phyloP scores from a whole-genome alignment of 1,284 basidiomycete species.

The Sporisorium reilianum region DNA sequence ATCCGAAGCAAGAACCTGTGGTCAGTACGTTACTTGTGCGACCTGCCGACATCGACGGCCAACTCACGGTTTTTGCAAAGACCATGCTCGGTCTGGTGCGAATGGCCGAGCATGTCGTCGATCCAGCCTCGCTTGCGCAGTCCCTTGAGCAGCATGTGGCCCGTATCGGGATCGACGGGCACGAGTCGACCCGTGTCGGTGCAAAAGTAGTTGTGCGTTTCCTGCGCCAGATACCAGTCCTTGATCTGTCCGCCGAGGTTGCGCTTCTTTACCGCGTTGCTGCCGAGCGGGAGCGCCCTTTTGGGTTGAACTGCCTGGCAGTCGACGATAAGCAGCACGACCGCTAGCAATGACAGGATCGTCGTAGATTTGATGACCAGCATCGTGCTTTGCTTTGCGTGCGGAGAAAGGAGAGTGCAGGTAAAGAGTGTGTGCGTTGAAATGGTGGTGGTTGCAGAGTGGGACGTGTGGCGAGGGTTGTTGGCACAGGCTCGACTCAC shows the following conservation, averaged over 20 bases:
- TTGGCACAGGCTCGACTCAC: neutral
- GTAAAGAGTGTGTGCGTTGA: neutral
- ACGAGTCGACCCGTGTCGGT: constrained; percentile 29
- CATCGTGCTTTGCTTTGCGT: neutral
- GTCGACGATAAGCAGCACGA: neutral
- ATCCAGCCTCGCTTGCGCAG: constrained; percentile 25
- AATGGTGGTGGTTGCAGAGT: neutral
- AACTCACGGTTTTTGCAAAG: constrained; percentile 28
- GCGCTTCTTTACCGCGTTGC: constrained; percentile 16
- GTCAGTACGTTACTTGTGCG: too few relatives aligned
- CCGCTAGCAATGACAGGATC: neutral
- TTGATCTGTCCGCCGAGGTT: constrained; percentile 39
- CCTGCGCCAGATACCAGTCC: constrained; percentile 32
- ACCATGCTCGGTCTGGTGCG: constrained; percentile 27
- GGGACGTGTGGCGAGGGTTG: neutral
- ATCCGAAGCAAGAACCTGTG: neutral
- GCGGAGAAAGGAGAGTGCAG: neutral
- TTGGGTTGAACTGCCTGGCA: constrained; percentile 7
- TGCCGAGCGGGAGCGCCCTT: constrained; percentile 8
- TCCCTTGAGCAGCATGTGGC: constrained; percentile 35
- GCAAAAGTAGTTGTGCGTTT: constrained; percentile 45
- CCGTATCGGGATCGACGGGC: constrained; percentile 42
- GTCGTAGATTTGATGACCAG: neutral
- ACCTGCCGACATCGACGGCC: too few relatives aligned
- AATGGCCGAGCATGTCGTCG: constrained; percentile 18